phyloP scores from a whole-genome alignment of 805 yeast genomes.

The Wickerhamiella alocasiicola region DNA sequence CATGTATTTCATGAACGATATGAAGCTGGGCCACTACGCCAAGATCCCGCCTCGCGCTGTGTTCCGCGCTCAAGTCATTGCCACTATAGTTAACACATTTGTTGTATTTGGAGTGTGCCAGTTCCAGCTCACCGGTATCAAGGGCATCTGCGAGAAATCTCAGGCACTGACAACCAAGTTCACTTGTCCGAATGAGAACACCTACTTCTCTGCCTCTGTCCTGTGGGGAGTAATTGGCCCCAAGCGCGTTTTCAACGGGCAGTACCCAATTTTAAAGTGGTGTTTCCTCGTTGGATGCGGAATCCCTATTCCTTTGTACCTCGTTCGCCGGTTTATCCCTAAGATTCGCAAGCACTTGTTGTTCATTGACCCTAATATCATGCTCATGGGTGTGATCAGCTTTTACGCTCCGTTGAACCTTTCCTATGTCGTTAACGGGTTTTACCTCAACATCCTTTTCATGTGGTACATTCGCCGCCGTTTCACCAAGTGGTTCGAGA shows the following conservation, averaged over 20 bases:
- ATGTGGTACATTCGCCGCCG: slow-evolving; percentile 31
- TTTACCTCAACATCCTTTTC: slow-evolving; percentile 14
- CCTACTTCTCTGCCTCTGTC: slow-evolving; percentile 39
- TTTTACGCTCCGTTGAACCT: slow-evolving; percentile 21
- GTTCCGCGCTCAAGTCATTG: slow-evolving; percentile 30
- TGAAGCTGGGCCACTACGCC: slow-evolving; percentile 37
- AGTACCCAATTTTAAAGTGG: slow-evolving; percentile 53
- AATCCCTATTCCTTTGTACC: slow-evolving; percentile 20
- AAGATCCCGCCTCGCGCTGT: slow-evolving; percentile 33
- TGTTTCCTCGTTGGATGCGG: slow-evolving; percentile 44
- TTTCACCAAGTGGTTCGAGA: slow-evolving; percentile 42
- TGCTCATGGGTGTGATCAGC: slow-evolving; percentile 14
- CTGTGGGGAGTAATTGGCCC: slow-evolving; percentile 50
- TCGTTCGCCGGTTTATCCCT: slow-evolving; percentile 19
- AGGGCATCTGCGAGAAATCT: slow-evolving; percentile 35
- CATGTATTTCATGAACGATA: slow-evolving; percentile 40
- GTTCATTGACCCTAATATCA: slow-evolving; percentile 38
- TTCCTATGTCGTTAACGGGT: slow-evolving; percentile 13
- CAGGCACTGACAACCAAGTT: slow-evolving; percentile 30
- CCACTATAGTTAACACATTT: slow-evolving; percentile 32
- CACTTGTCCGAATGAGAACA: slow-evolving; percentile 30
- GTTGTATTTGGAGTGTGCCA: slow-evolving; percentile 32
- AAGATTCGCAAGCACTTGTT: slow-evolving; percentile 14
- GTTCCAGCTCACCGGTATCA: slow-evolving; percentile 33
- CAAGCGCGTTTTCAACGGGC: slow-evolving; percentile 33